These are phyloP conservation scores for Hyphochytrium catenoides DNA, from an alignment of 352 stramenopile genomes.

Conservation along the genomic window DNA sequence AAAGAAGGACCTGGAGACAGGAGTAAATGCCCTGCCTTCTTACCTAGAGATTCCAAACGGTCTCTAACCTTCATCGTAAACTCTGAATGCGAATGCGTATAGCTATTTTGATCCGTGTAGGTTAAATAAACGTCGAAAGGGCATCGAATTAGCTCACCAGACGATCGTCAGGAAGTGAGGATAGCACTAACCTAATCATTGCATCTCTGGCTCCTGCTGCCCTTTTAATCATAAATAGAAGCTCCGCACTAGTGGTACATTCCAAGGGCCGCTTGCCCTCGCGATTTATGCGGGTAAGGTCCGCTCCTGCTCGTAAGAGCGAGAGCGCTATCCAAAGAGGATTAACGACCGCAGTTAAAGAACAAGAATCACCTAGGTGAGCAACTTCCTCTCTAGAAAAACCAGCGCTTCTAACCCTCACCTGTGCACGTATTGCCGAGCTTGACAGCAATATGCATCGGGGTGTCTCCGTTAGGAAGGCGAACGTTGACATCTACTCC, in stretches of 20 bases:
- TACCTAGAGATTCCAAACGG: slow-evolving; percentile 29
- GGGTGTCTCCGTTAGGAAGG: slow-evolving; percentile 29
- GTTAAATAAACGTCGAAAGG: too few relatives aligned
- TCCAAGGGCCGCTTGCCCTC: slow-evolving; percentile 36
- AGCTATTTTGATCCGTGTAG: too few relatives aligned
- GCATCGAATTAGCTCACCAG: too few relatives aligned
- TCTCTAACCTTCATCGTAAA: slow-evolving; percentile 48
- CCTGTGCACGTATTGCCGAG: slow-evolving; percentile 29
- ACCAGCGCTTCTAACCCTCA: too few relatives aligned
- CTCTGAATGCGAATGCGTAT: slow-evolving; percentile 49
- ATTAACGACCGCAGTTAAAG: too few relatives aligned
- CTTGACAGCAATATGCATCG: slow-evolving; percentile 36
- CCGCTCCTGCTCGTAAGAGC: slow-evolving; percentile 31
- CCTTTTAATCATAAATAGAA: slow-evolving; percentile 50
- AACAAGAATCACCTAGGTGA: too few relatives aligned
- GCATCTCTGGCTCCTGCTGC: slow-evolving; percentile 44
- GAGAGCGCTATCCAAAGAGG: too few relatives aligned
- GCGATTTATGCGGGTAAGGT: slow-evolving; percentile 41
- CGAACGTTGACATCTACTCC: slow-evolving; percentile 45
- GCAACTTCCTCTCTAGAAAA: too few relatives aligned
- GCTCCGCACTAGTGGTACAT: slow-evolving; percentile 39
- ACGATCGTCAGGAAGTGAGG: too few relatives aligned
- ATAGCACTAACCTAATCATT: too few relatives aligned
- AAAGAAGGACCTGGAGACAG: too few relatives aligned
- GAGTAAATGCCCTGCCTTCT: too few relatives aligned